These are phyloP conservation scores for Medicago truncatula DNA, from an alignment of 306 rosid species.

Conservation along the genomic window DNA sequence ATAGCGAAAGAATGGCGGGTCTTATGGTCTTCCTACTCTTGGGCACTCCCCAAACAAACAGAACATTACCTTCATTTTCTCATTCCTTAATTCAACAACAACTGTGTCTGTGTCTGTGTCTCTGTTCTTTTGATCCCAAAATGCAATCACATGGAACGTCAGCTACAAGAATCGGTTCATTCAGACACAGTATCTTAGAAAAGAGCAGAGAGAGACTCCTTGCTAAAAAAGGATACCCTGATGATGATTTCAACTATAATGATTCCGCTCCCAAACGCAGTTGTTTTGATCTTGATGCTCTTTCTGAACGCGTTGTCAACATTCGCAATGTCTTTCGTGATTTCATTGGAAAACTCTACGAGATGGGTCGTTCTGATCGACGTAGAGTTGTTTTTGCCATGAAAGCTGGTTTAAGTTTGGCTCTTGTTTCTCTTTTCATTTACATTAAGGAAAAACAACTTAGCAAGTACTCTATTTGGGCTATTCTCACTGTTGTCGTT, in stretches of 20 bases:
- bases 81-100: conserved; percentile 8
- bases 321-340: conserved; percentile 34
- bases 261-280: not conserved
- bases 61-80: conserved; percentile 36
- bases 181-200: conserved; percentile 67
- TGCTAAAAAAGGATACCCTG: conserved; percentile 50
- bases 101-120: not conserved
- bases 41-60: not conserved
- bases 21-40: conserved; percentile 26
- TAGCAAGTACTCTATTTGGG: conserved; percentile 72
- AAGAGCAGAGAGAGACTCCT: conserved; percentile 64
- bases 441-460: conserved; percentile 52
- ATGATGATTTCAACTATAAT: conserved; percentile 52
- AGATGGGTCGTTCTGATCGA: conserved; percentile 75
- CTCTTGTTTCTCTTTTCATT: conserved; percentile 61
- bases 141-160: conserved; percentile 34
- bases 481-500: conserved; percentile 73
- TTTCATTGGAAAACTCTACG: conserved; percentile 37
- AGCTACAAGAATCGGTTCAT: conserved; percentile 54
- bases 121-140: not conserved
- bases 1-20: conserved; percentile 37
- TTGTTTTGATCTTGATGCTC: conserved; percentile 42
- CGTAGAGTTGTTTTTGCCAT: conserved; percentile 61
- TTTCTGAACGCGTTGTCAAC: conserved; percentile 50
- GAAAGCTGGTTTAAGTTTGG: conserved; percentile 65